Base-by-base conservation (phyloP, 306 rosid species). In the Begonia fuchsioides region DNA sequence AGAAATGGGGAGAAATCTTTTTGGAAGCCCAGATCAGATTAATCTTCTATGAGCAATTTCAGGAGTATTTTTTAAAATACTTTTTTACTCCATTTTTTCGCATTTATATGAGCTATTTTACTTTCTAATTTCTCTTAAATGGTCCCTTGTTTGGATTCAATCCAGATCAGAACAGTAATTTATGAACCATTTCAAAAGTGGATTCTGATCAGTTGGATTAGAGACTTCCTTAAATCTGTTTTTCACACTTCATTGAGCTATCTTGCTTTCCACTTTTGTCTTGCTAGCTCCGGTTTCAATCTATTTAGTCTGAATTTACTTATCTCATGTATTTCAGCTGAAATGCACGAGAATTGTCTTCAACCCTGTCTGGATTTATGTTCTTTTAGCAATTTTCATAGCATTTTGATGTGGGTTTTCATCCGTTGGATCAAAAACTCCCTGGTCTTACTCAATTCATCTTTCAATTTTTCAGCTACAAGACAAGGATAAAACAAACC, bases 381-480 rank as follows among this genome's bases (percentile, higher is more conserved):
- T 41, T 41, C 14, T 41, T n/a, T n/a, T 10, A 41, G 45, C 45
- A 1, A 0, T 41, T 41, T 41, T 41, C n/a, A 41, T 11, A n/a
- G 14, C 12, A 41, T 41, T 41, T 11, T 41, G 13, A 41, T 3
- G 14, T 41, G 45, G 45, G 45, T 13, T 41, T 41, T 41, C 44
- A 41, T 13, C 44, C 11, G 13, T 41, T 13, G 14, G 13, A 10
- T 41, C 45, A n/a, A 3, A 41, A 10, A 10, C 12, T 41, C n/a
- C 45, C 12, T 41, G 45, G n/a, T 41, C 45, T 41, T 11, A 6
- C 14, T 41, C 45, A 6, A 7, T 41, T 50, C 14, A 54, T 54
- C 72, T 54, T 69, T 54, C 62, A 71, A 59, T 78, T 76, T 52
- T 56, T 56, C 35, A 65, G 72, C 13, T 8, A 15, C 5, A 20